These are phyloP conservation scores for Bacterosira constricta DNA, from an alignment of 108 stramenopile species.

Conservation along the genomic window DNA sequence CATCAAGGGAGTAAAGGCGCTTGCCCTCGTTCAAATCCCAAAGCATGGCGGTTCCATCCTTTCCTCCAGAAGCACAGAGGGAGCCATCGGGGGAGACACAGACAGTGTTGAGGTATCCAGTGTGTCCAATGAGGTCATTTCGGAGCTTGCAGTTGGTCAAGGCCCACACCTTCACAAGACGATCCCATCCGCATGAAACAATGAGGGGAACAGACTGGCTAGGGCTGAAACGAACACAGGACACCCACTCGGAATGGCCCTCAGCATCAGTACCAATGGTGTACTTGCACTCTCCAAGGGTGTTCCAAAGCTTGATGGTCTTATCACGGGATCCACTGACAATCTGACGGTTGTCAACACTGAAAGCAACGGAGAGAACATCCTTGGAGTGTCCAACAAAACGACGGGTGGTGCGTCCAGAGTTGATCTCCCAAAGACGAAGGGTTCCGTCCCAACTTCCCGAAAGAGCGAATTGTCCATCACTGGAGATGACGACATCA, in stretches of 20 bases:
- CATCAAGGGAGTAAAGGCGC: constrained; percentile 98
- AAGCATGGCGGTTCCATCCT: constrained; percentile 99
- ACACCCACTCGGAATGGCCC: constrained; percentile 99
- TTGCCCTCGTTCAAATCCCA: constrained; percentile 99
- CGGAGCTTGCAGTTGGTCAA: constrained; percentile 98
- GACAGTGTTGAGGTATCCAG: constrained; percentile 99
- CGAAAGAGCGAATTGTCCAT: constrained; percentile 97
- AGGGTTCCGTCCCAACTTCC: constrained; percentile 98
- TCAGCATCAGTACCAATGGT: constrained; percentile 83
- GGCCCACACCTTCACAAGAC: constrained; percentile 99
- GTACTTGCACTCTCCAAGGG: constrained; percentile 98
- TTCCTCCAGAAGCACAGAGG: constrained; percentile 98
- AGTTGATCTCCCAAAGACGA: constrained; percentile 98
- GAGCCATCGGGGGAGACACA: constrained; percentile 99
- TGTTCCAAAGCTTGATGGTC: constrained; percentile 99
- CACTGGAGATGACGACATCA: constrained; percentile 95
- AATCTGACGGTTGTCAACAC: constrained; percentile 99
- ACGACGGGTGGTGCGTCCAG: constrained; percentile 96
- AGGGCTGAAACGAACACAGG: constrained; percentile 99
- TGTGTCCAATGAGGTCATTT: constrained; percentile 98
- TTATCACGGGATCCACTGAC: constrained; percentile 97
- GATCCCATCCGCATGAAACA: constrained; percentile 99
- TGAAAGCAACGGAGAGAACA: constrained; percentile 98
- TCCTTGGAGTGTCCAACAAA: constrained; percentile 99
- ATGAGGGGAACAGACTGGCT: constrained; percentile 92